These are phyloP conservation scores for Paramecium biaurelia DNA, from an alignment of 73 alveolate genomes.

Conservation along the genomic window DNA sequence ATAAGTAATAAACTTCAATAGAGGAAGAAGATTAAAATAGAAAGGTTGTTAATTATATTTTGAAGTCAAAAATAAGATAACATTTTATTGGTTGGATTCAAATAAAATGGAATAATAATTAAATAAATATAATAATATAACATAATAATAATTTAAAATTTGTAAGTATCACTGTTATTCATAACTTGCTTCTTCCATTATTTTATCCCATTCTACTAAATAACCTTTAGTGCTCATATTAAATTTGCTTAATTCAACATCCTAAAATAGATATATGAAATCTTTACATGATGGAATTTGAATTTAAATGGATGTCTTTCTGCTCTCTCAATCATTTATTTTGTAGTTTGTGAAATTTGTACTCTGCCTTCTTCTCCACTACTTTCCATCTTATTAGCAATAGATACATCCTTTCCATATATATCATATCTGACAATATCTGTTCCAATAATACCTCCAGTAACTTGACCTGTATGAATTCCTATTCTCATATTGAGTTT, in stretches of 20 bases:
- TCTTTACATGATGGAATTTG: background rate
- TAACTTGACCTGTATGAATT: slow-evolving; percentile 58
- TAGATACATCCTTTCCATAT: slow-evolving; percentile 46
- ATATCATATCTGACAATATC: slow-evolving; percentile 57
- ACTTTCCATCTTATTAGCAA: slow-evolving; percentile 59
- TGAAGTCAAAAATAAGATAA: background rate
- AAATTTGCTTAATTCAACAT: slow-evolving; percentile 35
- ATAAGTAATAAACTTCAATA: background rate
- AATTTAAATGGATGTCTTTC: slow-evolving; percentile 11
- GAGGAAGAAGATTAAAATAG: background rate
- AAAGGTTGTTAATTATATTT: background rate
- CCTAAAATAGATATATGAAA: background rate
- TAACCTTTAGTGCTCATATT: slow-evolving; percentile 13
- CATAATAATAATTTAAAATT: background rate
- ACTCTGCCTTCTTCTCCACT: slow-evolving; percentile 53
- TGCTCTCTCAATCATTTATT: slow-evolving; percentile 7
- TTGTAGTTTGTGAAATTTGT: background rate
- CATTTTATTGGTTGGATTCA: background rate
- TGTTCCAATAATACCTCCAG: slow-evolving; percentile 50
- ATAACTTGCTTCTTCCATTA: background rate
- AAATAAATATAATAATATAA: background rate
- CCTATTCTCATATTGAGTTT: slow-evolving; percentile 72
- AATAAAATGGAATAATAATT: background rate
- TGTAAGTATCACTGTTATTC: background rate
- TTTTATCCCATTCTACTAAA: background rate